phyloP scores from a whole-genome alignment of 208 protist species.

The Phytomonas francai region DNA sequence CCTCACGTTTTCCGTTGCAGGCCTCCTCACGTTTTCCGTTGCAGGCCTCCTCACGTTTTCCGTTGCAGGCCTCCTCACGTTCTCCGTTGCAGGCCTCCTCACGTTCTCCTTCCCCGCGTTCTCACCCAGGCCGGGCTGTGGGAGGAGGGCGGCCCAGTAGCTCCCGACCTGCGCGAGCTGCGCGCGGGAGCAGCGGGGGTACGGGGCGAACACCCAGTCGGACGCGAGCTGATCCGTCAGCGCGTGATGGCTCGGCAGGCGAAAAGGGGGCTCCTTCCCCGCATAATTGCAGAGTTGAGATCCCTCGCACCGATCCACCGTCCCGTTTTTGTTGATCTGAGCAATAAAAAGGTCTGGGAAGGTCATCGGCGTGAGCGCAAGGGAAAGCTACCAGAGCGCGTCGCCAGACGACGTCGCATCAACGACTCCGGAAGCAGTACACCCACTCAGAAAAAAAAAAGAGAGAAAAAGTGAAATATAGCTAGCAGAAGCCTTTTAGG shows the following conservation, averaged over 20 bases:
- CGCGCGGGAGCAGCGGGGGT: conserved; percentile 36
- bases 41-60: no score
- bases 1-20: no score
- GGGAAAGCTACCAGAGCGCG: not conserved
- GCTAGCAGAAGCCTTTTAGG: not conserved
- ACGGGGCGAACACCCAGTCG: conserved; percentile 34
- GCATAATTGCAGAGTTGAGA: conserved; percentile 4
- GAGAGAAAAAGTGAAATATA: not conserved
- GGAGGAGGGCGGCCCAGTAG: conserved; percentile 25
- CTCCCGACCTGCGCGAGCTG: conserved; percentile 45
- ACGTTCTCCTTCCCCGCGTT: not conserved
- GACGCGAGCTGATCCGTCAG: not conserved
- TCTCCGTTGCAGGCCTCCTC: no score
- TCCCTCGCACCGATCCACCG: not conserved
- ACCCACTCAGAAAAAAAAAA: not conserved
- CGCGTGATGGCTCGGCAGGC: not conserved
- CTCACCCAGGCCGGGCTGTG: not conserved
- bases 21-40: no score
- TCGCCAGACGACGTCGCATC: not conserved
- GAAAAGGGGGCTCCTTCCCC: not conserved
- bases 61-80: no score
- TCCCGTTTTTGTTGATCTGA: not conserved
- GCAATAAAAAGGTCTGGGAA: not conserved
- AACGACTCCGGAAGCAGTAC: not conserved
- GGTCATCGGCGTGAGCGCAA: not conserved